Conservation (phyloP, 2,329 filamentous ascomycete species). For the Calonectria ilicicola region DNA sequence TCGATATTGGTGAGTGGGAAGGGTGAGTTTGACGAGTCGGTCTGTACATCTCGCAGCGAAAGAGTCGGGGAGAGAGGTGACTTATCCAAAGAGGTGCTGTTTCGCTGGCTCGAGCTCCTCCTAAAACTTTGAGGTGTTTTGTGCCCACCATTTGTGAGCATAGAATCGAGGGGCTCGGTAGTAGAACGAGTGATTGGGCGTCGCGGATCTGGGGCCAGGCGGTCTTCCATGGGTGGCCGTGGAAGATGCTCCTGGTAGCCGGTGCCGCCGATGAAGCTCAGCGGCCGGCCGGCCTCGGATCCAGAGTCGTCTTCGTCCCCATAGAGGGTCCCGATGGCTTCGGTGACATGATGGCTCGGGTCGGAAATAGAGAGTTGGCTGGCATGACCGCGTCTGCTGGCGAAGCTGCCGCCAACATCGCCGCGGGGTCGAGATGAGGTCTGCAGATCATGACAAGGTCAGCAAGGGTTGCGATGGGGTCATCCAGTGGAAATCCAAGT, state of each 20-base stretch:
- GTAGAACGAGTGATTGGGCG: slow-evolving; percentile 58
- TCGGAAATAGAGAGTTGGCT: slow-evolving; percentile 80
- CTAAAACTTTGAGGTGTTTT: slow-evolving; percentile 59
- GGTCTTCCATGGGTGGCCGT: slow-evolving; percentile 44
- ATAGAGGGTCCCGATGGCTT: slow-evolving; percentile 92
- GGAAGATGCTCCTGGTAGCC: slow-evolving; percentile 65
- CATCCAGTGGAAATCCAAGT: slow-evolving; percentile 6
- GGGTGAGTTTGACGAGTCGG: slow-evolving; percentile 72
- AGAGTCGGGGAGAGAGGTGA: slow-evolving; percentile 65
- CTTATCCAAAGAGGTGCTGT: slow-evolving; percentile 53
- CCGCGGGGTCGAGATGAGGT: slow-evolving; percentile 68
- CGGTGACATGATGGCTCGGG: slow-evolving; percentile 92
- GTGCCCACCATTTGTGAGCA: slow-evolving; percentile 47
- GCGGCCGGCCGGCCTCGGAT: slow-evolving; percentile 68
- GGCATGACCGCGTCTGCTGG: slow-evolving; percentile 68
- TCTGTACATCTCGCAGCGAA: slow-evolving; percentile 66
- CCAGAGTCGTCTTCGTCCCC: slow-evolving; percentile 78
- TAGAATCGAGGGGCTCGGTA: slow-evolving; percentile 55
- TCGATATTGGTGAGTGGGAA: slow-evolving; percentile 92
- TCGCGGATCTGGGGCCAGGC: slow-evolving; percentile 51
- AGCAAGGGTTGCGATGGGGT: slow-evolving; percentile 37
- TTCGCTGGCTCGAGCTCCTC: slow-evolving; percentile 54
- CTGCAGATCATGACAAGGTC: slow-evolving; percentile 49
- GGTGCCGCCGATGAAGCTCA: slow-evolving; percentile 77
- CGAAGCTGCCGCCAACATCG: slow-evolving; percentile 68